These are phyloP conservation scores for Hymenoscyphus infarciens DNA, from an alignment of 2,329 filamentous ascomycete genomes.

Conservation along the genomic window DNA sequence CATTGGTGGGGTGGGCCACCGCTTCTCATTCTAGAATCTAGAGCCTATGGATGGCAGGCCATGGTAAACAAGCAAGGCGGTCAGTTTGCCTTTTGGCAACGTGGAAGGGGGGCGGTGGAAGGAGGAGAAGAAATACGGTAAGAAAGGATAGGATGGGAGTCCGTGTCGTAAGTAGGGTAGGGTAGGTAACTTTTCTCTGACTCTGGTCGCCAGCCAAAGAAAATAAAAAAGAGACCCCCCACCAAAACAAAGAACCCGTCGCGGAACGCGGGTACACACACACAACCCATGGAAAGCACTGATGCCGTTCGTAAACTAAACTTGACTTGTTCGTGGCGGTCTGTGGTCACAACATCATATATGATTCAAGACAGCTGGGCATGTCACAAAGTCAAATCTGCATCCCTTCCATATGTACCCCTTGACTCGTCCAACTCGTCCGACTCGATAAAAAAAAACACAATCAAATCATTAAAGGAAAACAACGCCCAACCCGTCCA, in stretches of 20 bases:
- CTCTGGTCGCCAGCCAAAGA: no score
- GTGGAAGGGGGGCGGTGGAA: background rate
- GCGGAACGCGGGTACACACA: background rate
- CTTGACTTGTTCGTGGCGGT: background rate
- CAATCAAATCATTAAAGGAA: background rate
- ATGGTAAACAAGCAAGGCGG: background rate
- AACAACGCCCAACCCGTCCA: background rate
- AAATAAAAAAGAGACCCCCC: no score
- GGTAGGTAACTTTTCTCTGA: no score
- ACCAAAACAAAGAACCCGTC: background rate
- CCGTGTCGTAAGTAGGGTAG: background rate
- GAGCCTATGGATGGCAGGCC: background rate
- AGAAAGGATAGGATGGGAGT: background rate
- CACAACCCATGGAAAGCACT: background rate
- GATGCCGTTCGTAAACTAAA: background rate
- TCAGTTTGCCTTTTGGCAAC: background rate
- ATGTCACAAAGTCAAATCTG: conserved; percentile 1
- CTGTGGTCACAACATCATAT: conserved; percentile 1
- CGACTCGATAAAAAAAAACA: no score
- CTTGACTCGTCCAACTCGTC: background rate
- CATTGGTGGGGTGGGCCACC: no score
- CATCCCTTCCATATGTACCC: background rate
- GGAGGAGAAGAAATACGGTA: background rate
- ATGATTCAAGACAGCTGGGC: background rate
- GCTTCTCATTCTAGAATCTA: no score